A percentile compares a stretch with the other conserved stretches of the same genome.
Evolutionary conservation across 768 basidiomycete genomes (phyloP).

Genomic region (Suillus subaureus): DNA sequence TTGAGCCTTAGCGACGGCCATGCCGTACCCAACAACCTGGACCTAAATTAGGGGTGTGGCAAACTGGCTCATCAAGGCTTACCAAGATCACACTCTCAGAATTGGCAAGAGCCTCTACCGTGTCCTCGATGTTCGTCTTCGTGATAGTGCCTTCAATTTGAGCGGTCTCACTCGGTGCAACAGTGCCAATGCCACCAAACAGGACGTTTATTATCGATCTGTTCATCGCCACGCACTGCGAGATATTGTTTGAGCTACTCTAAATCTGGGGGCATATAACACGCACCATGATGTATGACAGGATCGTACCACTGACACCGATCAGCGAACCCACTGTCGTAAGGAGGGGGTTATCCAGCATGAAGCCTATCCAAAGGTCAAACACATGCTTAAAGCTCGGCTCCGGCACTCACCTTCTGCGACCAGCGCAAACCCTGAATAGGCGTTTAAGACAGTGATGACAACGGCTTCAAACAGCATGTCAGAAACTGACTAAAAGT

Average conservation of each 20-base stretch:
- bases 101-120: constrained; percentile 74
- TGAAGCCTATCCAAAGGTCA: constrained; percentile 56
- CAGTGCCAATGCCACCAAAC: constrained; percentile 79
- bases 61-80: constrained; percentile 12
- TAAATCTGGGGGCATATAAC: not conserved
- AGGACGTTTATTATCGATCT: constrained; percentile 82
- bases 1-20: constrained; percentile 92
- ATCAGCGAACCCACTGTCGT: constrained; percentile 86
- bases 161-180: constrained; percentile 54
- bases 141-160: constrained; percentile 86
- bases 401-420: constrained; percentile 61
- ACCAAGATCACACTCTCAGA: constrained; percentile 85
- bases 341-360: constrained; percentile 84
- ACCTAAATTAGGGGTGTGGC: constrained; percentile 12
- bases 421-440: constrained; percentile 88
- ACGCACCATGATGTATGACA: constrained; percentile 89
- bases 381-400: not conserved
- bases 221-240: constrained; percentile 91
- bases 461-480: constrained; percentile 64
- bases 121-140: constrained; percentile 78
- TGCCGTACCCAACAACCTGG: constrained; percentile 84
- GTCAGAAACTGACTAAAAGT: constrained; percentile 14
- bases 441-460: constrained; percentile 89
- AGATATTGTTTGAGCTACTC: constrained; percentile 5
- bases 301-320: constrained; percentile 87